These are phyloP conservation scores for Parathielavia hyrcaniae DNA, from an alignment of 495 filamentous ascomycete genomes.

Conservation along the genomic window DNA sequence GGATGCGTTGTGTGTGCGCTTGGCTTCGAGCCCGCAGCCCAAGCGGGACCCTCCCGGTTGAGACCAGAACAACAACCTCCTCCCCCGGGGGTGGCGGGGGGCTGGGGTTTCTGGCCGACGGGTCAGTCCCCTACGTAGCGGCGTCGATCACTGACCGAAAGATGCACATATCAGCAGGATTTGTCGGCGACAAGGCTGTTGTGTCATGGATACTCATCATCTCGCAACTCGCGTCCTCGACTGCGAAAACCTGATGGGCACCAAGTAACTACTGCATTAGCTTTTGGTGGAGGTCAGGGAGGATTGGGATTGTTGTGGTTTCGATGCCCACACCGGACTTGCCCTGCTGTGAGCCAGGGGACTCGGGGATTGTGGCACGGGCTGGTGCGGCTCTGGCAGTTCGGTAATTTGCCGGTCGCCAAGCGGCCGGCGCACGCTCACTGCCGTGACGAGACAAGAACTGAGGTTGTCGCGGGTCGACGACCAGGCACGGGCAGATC, in stretches of 20 bases:
- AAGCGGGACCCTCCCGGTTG: constrained; percentile 4
- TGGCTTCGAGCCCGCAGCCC: background rate
- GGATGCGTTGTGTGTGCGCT: constrained; percentile 1
- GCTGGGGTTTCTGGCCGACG: background rate
- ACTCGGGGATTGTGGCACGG: background rate
- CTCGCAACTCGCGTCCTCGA: background rate
- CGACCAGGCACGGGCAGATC: background rate
- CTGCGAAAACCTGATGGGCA: background rate
- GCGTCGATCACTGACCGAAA: constrained; percentile 12
- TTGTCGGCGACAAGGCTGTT: constrained; percentile 1
- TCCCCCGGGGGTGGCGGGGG: background rate
- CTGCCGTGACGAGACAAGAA: constrained; percentile 8
- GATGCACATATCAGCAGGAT: background rate
- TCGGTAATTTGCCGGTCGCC: constrained; percentile 32
- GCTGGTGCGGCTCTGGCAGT: constrained; percentile 16
- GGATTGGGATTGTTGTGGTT: background rate
- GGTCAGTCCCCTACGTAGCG: constrained; percentile 1
- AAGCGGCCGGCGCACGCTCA: constrained; percentile 27
- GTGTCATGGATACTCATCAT: background rate
- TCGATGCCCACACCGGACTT: background rate
- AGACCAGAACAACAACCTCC: background rate
- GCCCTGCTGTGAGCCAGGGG: background rate
- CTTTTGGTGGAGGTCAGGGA: background rate
- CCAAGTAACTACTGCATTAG: background rate
- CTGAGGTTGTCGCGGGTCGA: constrained; percentile 2